phyloP scores from a whole-genome alignment of 2,329 filamentous ascomycete species.

The Claviceps sp. region DNA sequence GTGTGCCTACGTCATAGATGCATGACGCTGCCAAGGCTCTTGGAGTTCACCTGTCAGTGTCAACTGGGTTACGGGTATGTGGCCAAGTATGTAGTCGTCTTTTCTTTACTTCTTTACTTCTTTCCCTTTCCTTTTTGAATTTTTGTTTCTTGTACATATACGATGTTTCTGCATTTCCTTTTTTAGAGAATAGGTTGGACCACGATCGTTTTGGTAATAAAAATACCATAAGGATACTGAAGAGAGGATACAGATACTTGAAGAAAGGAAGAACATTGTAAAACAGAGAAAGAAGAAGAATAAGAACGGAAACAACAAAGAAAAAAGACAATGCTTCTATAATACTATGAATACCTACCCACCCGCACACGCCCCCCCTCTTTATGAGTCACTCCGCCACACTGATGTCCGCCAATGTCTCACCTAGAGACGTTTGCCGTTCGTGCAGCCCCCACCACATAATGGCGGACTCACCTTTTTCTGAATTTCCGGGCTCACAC shows the following conservation, averaged over 20 bases:
- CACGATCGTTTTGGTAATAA: too few species aligned
- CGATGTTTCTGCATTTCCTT: too few species aligned
- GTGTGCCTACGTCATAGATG: too few species aligned
- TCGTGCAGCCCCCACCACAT: background rate
- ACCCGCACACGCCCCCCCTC: background rate
- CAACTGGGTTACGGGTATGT: too few species aligned
- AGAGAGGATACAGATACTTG: too few species aligned
- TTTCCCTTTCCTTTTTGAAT: background rate
- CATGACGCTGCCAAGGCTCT: too few species aligned
- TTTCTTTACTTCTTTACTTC: background rate
- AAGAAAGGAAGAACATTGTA: too few species aligned
- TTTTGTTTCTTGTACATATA: background rate
- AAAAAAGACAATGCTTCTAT: background rate
- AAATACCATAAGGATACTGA: too few species aligned
- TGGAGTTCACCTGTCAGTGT: too few species aligned
- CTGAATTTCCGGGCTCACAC: slow-evolving; percentile 39
- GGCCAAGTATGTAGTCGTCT: background rate
- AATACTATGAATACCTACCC: background rate
- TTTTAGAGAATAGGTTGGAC: too few species aligned
- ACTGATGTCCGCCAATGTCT: background rate
- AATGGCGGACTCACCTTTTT: background rate
- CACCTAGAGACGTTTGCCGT: background rate
- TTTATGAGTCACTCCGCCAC: background rate
- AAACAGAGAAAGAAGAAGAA: background rate
- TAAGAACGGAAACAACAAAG: background rate